These are phyloP conservation scores for Manihot esculenta DNA, from an alignment of 441 rosid species.

Conservation along the genomic window DNA sequence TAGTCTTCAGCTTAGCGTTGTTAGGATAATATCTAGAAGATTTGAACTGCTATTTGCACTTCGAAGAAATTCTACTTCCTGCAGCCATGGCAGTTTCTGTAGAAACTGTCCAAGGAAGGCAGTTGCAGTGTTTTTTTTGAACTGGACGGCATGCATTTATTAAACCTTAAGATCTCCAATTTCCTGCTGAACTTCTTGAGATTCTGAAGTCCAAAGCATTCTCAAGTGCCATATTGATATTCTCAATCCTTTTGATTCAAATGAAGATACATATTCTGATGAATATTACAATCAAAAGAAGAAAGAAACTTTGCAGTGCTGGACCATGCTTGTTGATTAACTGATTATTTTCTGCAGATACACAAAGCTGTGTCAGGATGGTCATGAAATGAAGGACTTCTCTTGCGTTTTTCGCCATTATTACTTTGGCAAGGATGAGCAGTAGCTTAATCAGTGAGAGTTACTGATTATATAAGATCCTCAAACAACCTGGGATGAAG, in stretches of 20 bases:
- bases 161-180: not conserved
- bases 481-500: not conserved
- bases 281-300: not conserved
- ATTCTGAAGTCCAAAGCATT: not conserved
- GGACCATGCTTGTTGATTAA: constrained; percentile 7
- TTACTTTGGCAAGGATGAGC: constrained; percentile 58
- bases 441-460: constrained; percentile 7
- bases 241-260: not conserved
- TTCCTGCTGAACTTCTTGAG: not conserved
- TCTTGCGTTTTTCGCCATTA: constrained; percentile 76
- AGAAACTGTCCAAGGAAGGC: not conserved
- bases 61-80: not conserved
- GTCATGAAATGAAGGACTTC: constrained; percentile 74
- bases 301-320: not conserved
- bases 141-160: too few relatives aligned
- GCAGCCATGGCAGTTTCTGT: not conserved
- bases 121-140: not conserved
- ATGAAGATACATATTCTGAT: not conserved
- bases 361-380: constrained; percentile 54
- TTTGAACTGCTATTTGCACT: not conserved
- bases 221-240: not conserved
- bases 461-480: not conserved
- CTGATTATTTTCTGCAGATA: constrained; percentile 49
- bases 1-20: not conserved
- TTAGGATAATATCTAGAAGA: not conserved